Conservation (phyloP, 495 filamentous ascomycete genomes). For the Penicillium canescens region DNA sequence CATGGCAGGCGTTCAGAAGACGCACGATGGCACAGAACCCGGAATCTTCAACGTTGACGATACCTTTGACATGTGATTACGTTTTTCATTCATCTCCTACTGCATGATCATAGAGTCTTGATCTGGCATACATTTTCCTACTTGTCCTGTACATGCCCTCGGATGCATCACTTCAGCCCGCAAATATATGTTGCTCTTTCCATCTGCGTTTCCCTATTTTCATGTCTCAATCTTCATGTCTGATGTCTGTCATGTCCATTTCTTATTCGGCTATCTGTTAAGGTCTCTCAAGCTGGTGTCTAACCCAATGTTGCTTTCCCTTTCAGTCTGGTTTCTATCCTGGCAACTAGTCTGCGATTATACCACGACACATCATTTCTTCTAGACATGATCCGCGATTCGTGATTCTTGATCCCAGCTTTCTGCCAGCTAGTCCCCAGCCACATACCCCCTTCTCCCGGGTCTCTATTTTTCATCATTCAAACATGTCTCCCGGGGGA, state of each 20-base stretch:
- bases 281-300: background rate
- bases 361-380: too few species aligned
- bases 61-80: conserved; percentile 68
- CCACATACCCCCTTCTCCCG: conserved; percentile 5
- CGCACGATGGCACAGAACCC: conserved; percentile 60
- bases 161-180: conserved; percentile 22
- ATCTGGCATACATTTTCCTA: conserved; percentile 33
- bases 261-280: too few species aligned
- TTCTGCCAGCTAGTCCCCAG: background rate
- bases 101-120: conserved; percentile 48
- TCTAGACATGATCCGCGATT: too few species aligned
- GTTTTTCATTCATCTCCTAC: conserved; percentile 26
- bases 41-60: conserved; percentile 70
- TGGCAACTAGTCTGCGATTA: background rate
- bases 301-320: background rate
- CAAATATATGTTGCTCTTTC: conserved; percentile 28
- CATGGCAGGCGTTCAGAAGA: conserved; percentile 75
- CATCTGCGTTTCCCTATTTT: conserved; percentile 14
- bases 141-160: conserved; percentile 41
- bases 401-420: too few species aligned
- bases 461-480: background rate
- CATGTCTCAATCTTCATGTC: background rate
- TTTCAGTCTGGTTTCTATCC: background rate
- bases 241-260: conserved; percentile 9
- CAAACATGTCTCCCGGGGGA: background rate